A percentile compares a stretch with the other conserved stretches of the same genome.
Conservation (phyloP, 148 eudicot species). For the Oxyria digyna region DNA sequence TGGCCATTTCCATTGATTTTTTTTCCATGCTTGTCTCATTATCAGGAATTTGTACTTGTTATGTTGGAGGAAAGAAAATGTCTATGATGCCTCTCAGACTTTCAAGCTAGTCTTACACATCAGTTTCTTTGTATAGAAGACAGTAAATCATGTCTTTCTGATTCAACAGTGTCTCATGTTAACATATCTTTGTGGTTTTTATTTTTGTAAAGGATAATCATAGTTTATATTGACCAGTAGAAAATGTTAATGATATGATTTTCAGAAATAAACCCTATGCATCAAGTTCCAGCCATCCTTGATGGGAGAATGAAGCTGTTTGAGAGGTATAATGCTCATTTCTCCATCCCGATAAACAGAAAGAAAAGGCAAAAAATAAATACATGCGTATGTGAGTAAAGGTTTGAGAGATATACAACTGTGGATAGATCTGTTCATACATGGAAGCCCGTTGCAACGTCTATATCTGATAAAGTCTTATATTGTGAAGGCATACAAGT, state of each 20-base stretch:
- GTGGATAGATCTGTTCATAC: too few relatives aligned
- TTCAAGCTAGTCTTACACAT: neutral
- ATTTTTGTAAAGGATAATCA: neutral
- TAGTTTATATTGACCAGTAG: neutral
- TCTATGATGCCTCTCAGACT: neutral
- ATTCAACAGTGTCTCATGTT: neutral
- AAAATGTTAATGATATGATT: slow-evolving; percentile 5
- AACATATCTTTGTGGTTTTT: neutral
- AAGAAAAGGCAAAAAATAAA: neutral
- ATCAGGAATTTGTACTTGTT: neutral
- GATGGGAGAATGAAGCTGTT: slow-evolving; percentile 82
- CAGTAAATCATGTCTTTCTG: neutral
- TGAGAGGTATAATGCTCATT: slow-evolving; percentile 44
- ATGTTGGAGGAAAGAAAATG: neutral
- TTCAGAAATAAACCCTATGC: slow-evolving; percentile 69
- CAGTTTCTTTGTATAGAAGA: neutral
- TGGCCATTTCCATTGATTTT: neutral
- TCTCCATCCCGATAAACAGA: neutral
- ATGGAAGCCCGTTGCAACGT: too few relatives aligned
- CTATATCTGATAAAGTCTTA: too few relatives aligned
- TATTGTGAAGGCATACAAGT: too few relatives aligned
- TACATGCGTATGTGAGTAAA: neutral
- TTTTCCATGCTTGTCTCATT: neutral
- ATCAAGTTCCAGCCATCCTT: slow-evolving; percentile 62
- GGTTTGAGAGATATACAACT: too few relatives aligned